Evolutionary conservation across 768 basidiomycete species (phyloP).

Genomic region (Rhodotorula diobovata): DNA sequence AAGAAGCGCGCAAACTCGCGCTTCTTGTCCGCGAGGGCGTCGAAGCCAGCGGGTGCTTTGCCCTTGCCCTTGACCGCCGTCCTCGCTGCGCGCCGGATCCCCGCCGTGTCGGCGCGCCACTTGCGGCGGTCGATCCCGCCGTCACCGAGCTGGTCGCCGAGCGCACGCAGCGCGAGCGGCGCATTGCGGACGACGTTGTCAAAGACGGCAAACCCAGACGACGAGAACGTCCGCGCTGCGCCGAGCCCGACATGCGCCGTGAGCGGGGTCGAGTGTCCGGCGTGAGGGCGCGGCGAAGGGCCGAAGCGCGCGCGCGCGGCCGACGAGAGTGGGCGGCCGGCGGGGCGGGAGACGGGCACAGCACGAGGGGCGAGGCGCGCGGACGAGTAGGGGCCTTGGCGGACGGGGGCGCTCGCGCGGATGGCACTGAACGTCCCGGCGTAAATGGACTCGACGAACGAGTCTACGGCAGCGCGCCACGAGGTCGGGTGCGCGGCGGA

Average conservation of each 20-base stretch:
- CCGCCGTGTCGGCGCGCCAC: constrained; percentile 48
- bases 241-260: constrained; percentile 67
- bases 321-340: not conserved
- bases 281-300: not conserved
- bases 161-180: constrained; percentile 67
- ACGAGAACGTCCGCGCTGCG: constrained; percentile 65
- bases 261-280: constrained; percentile 43
- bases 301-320: not conserved
- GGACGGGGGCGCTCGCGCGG: not conserved
- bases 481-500: constrained; percentile 4
- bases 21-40: not conserved
- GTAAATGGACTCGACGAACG: constrained; percentile 10
- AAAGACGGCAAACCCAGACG: constrained; percentile 67
- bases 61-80: constrained; percentile 36
- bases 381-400: constrained; percentile 10
- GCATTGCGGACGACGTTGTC: constrained; percentile 74
- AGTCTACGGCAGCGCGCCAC: not conserved
- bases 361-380: not conserved
- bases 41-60: constrained; percentile 23
- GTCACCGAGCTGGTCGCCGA: constrained; percentile 54
- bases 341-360: not conserved
- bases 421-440: constrained; percentile 24
- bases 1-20: constrained; percentile 31
- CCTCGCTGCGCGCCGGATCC: constrained; percentile 7
- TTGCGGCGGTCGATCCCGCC: constrained; percentile 63